Evolutionary conservation across 2,329 filamentous ascomycete genomes (phyloP).

Genomic region (Aciculosporium take): DNA sequence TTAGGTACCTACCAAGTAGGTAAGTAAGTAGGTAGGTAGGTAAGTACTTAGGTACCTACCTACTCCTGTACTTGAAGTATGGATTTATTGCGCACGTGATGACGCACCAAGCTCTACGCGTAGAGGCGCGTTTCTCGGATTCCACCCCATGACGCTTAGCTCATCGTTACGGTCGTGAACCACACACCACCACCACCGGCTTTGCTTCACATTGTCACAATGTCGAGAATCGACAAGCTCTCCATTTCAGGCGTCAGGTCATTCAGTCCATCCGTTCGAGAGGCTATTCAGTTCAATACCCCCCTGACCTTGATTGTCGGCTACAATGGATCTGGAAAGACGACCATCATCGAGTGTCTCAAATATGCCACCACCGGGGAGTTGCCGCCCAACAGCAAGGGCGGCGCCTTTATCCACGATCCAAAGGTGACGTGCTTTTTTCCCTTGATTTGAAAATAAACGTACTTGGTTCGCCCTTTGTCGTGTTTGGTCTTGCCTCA

Average conservation of each 20-base stretch:
- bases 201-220: conserved; percentile 14
- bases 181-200: too few species aligned
- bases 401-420: conserved; percentile 90
- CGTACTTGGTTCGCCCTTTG: not conserved
- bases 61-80: too few species aligned
- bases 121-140: conserved; percentile 2
- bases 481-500: not conserved
- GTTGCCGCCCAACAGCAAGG: conserved; percentile 78
- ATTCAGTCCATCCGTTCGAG: conserved; percentile 60
- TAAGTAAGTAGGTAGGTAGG: too few species aligned
- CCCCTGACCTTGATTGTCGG: conserved; percentile 94
- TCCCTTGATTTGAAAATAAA: not conserved
- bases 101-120: conserved; percentile 4
- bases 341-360: conserved; percentile 95
- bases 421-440: conserved; percentile 50
- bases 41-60: not conserved
- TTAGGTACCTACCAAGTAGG: too few species aligned
- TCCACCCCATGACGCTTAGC: not conserved
- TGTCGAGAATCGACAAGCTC: conserved; percentile 81
- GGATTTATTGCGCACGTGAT: conserved; percentile 6
- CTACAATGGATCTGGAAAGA: conserved; percentile 95
- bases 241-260: conserved; percentile 74
- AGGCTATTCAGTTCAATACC: conserved; percentile 76
- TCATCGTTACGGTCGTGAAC: not conserved
- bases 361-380: conserved; percentile 96